Percentiles rank a stretch among this genome's conserved stretches.
These are phyloP conservation scores for Phialophora macrospora DNA, from an alignment of 2,329 filamentous ascomycete genomes.

Conservation along the genomic window DNA sequence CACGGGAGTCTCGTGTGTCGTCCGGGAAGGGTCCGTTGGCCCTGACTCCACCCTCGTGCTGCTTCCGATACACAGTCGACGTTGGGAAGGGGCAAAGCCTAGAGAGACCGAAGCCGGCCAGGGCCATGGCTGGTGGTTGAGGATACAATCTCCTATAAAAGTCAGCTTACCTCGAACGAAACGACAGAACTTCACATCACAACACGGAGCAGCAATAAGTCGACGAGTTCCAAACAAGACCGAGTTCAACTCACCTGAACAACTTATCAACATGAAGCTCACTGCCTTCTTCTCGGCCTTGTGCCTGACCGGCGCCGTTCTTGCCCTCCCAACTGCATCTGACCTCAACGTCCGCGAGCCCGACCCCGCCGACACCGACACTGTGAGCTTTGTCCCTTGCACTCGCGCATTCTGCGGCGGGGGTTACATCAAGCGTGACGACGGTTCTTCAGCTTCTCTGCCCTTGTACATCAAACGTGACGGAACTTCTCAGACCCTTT, in stretches of 20 bases:
- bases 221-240: background rate
- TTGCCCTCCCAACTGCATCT: background rate
- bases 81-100: background rate
- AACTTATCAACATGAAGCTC: background rate
- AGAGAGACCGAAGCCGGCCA: background rate
- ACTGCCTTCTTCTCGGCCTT: background rate
- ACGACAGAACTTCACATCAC: background rate
- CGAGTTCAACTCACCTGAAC: background rate
- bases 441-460: background rate
- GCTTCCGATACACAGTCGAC: background rate
- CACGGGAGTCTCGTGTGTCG: background rate
- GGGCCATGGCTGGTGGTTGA: background rate
- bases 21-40: background rate
- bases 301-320: background rate
- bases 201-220: background rate
- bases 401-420: background rate
- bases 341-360: background rate
- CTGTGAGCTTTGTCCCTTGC: background rate
- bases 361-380: background rate
- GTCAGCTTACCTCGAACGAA: background rate
- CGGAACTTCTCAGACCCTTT: background rate
- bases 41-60: background rate
- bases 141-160: background rate
- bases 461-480: background rate
- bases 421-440: background rate